Percentiles rank a stretch among this genome's conserved stretches.
Evolutionary conservation across 1,139 yeast species (phyloP).

Genomic region (Geotrichum phurueaensis): DNA sequence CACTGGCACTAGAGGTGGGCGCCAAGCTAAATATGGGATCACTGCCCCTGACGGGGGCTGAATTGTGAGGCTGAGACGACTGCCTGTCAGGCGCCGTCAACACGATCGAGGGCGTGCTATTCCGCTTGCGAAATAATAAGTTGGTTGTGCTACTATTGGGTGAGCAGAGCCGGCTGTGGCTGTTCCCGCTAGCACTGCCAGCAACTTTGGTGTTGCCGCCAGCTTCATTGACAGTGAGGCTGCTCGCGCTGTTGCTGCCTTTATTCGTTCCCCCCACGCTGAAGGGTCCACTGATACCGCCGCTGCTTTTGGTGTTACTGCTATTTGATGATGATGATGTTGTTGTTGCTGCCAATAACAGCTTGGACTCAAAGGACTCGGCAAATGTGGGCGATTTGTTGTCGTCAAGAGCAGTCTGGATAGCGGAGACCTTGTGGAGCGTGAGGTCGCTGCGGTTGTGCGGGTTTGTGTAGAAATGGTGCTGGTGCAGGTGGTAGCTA

Average conservation of each 20-base stretch:
- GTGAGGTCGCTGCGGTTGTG: constrained; percentile 7
- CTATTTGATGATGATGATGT: not conserved
- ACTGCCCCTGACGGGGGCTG: not conserved
- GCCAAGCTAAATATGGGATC: not conserved
- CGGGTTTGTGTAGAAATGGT: not conserved
- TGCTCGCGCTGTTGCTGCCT: not conserved
- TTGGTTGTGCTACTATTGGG: not conserved
- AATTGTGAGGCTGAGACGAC: not conserved
- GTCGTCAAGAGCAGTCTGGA: constrained; percentile 16
- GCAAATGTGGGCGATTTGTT: constrained; percentile 17
- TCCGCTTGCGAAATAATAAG: not conserved
- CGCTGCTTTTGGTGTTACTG: not conserved
- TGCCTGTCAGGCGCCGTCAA: not conserved
- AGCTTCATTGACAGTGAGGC: not conserved
- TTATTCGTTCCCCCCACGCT: not conserved
- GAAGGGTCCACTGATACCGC: not conserved
- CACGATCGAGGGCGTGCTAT: not conserved
- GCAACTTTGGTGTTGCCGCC: not conserved
- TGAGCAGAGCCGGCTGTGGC: not conserved
- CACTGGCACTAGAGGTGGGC: not conserved
- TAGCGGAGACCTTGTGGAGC: constrained; percentile 11
- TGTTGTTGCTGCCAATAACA: not conserved
- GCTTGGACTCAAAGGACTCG: constrained; percentile 4
- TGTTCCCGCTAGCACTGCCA: not conserved
- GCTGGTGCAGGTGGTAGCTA: not conserved